A percentile compares a stretch with the other conserved stretches of the same genome.
phyloP scores from a whole-genome alignment of 345 rosid species.

The Theobroma cacao region DNA sequence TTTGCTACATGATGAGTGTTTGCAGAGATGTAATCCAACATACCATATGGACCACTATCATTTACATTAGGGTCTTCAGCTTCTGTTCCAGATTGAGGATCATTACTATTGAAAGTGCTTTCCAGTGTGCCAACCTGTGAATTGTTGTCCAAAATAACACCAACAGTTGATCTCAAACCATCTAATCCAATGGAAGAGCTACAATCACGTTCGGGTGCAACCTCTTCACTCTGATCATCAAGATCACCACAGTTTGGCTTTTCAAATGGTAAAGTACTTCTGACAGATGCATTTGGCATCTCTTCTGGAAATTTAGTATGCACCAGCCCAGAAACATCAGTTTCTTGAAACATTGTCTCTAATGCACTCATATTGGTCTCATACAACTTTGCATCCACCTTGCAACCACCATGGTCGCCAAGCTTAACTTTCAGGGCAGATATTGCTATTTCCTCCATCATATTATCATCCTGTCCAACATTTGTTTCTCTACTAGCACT shows the following conservation, averaged over 20 bases:
- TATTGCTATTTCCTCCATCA: not conserved
- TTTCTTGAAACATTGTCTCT: conserved; percentile 1
- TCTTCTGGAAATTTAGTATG: not conserved
- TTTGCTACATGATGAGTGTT: not conserved
- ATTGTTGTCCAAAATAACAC: not conserved
- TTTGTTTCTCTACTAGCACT: conserved; percentile 1
- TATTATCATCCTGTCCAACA: conserved; percentile 12
- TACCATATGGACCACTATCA: not conserved
- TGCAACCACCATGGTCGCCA: not conserved
- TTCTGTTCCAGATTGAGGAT: not conserved
- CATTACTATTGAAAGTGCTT: not conserved
- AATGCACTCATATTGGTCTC: not conserved
- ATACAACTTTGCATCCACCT: conserved; percentile 13
- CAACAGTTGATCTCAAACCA: not conserved
- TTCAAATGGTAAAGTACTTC: not conserved
- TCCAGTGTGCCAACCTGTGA: not conserved
- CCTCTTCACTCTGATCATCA: not conserved
- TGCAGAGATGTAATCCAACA: not conserved
- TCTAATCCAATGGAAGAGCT: not conserved
- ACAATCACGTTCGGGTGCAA: not conserved
- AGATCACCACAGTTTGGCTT: not conserved
- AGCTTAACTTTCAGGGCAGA: conserved; percentile 6
- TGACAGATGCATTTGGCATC: not conserved
- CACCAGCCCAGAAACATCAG: not conserved
- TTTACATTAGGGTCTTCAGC: not conserved